phyloP scores from a whole-genome alignment of 2,329 filamentous ascomycete species.

The Rutstroemia sp. region DNA sequence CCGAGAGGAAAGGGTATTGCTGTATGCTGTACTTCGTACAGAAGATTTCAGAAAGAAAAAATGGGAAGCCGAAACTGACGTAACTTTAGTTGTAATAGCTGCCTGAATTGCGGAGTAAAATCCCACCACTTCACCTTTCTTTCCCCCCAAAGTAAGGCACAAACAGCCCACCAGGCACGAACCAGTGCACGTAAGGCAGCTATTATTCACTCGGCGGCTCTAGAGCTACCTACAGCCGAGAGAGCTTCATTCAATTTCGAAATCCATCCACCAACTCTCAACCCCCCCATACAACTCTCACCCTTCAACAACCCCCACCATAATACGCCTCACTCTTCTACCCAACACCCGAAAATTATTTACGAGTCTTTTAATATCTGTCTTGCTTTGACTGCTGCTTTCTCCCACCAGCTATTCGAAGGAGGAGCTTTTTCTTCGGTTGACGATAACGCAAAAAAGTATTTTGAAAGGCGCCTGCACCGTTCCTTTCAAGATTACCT shows the following conservation, averaged over 20 bases:
- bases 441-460: conserved; percentile 14
- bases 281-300: conserved; percentile 9
- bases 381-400: conserved; percentile 17
- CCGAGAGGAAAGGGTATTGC: too few relatives aligned
- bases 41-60: too few relatives aligned
- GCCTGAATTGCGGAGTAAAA: too few relatives aligned
- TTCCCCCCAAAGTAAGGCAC: background rate
- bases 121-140: too few relatives aligned
- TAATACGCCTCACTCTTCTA: conserved; percentile 2
- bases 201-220: background rate
- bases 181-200: background rate
- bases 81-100: too few relatives aligned
- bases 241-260: background rate
- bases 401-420: conserved; percentile 12
- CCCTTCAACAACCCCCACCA: conserved; percentile 3
- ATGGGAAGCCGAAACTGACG: too few relatives aligned
- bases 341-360: conserved; percentile 2
- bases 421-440: background rate
- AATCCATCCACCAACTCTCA: conserved; percentile 2
- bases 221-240: conserved; percentile 2
- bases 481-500: conserved; percentile 22
- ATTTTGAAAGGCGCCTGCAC: conserved; percentile 30
- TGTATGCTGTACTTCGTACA: too few relatives aligned
- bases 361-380: conserved; percentile 1
- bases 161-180: background rate